Base-by-base conservation (phyloP, 805 yeast species). In the Candida sphagnicola region DNA sequence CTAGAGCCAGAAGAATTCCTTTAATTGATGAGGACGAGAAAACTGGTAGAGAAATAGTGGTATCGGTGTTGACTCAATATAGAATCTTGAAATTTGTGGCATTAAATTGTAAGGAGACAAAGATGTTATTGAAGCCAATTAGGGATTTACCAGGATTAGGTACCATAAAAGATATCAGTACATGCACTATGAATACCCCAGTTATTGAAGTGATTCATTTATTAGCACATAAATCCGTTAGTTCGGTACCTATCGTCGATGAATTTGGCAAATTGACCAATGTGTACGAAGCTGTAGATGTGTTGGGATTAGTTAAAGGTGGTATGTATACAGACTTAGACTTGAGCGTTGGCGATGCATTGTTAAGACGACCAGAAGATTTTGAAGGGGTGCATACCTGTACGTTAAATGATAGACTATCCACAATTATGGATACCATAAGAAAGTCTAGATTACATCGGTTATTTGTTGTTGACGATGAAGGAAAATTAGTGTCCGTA, bases 371-470 rank as follows among this genome's bases (percentile, higher is more conserved):
- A 56, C 82, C 95, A 3, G 96, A 90, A 50, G 97, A 93, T 57
- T 93, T 91, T 53, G 98, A 93, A 62, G 99, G 99, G 42, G 98
- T 93, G 11, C 87, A 89, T 62, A 93, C 98, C 0, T 93, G 99
- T 63, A 87, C 97, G 0, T 72, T 80, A 47, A 75, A 80, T 49
- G 99, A 93, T 59, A 75, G 90, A 46, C 67, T 93, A 41, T 83
- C 91, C 44, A 87, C 95, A 12, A 84, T 93, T 41, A 75, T 93
- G 80, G 96, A 90, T 57, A 90, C 95, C 25, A 88, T 93, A 43
- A 77, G 97, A 53, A 85, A 89, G 50, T 82, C 95, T 24, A 77
- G 98, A 49, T 74, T 93, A 44, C 97, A 93, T 59, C 75, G 99
- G 59, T 75, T 93, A 55, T 87, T 90, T 54, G 89, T 93, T 21